Evolutionary conservation across 805 yeast genomes (phyloP).

Genomic region (Starmerella stellata): DNA sequence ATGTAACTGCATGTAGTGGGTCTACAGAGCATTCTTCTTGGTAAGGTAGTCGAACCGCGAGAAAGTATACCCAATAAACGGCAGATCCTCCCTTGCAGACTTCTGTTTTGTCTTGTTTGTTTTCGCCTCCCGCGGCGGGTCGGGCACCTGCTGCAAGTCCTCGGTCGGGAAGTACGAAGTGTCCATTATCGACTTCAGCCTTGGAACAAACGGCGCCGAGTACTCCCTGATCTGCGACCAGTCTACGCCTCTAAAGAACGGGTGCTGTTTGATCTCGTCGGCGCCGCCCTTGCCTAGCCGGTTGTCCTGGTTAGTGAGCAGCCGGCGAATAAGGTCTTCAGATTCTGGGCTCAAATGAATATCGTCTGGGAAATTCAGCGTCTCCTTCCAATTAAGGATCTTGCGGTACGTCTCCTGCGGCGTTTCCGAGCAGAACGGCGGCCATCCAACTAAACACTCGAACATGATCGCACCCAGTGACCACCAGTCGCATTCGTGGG

Average conservation of each 20-base stretch:
- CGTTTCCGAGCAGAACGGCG: slow-evolving; percentile 88
- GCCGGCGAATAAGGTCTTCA: slow-evolving; percentile 63
- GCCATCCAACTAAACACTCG: slow-evolving; percentile 93
- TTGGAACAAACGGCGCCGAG: slow-evolving; percentile 87
- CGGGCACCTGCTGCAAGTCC: slow-evolving; percentile 87
- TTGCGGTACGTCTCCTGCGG: slow-evolving; percentile 87
- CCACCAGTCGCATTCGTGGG: slow-evolving; percentile 98
- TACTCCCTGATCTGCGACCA: slow-evolving; percentile 79
- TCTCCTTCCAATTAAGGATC: slow-evolving; percentile 79
- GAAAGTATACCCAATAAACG: slow-evolving; percentile 93
- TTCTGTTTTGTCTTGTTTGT: slow-evolving; percentile 15
- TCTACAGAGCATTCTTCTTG: slow-evolving; percentile 23
- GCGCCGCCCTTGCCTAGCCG: slow-evolving; percentile 89
- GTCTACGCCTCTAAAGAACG: slow-evolving; percentile 88
- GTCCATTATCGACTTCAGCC: slow-evolving; percentile 78
- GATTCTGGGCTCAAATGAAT: slow-evolving; percentile 76
- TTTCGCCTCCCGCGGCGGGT: slow-evolving; percentile 47
- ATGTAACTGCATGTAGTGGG: neutral
- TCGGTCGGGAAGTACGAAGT: slow-evolving; percentile 97
- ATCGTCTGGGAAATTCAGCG: slow-evolving; percentile 76
- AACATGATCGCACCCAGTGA: slow-evolving; percentile 90
- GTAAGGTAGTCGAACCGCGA: slow-evolving; percentile 87
- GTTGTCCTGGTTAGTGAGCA: slow-evolving; percentile 60
- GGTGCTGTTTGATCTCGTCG: slow-evolving; percentile 73
- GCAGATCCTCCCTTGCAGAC: slow-evolving; percentile 69